Base-by-base conservation (phyloP, 352 stramenopile genomes). In the Globisporangium solare region DNA sequence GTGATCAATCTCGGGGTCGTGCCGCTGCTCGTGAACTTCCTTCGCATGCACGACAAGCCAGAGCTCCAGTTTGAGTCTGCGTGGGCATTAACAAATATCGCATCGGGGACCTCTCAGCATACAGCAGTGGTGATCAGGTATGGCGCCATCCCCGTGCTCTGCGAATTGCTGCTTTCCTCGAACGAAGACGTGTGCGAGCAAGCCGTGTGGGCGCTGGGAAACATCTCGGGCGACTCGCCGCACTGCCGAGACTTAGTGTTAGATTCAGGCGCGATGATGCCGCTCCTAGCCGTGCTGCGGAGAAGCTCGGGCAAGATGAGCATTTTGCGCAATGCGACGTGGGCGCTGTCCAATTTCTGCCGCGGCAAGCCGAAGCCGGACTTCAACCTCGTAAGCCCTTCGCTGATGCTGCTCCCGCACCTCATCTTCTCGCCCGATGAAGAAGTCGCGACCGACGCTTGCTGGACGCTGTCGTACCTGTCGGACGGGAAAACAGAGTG, bases 61-160 rank as follows among this genome's bases (percentile, higher is more conserved):
- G 73, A 92, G 59, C 80, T 98, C 55, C 97, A 99, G 72, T 99
- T 99, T 73, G 97, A 99, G 70, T 96, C 97, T 20, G 97, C 97
- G 6, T 99, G 97, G 97, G 96, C 97, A 32, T 74, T 99, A n/a
- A 99, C 97, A 35, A 99, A 99, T 75, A 99, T 99, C 73, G 97
- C 97, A 14, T 98, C 91, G 22, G 97, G 97, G 47, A 99, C 97
- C 10, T 97, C 91, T 47, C 91, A 98, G 13, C 93, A 99, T 74
- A 99, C 97, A 10, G 89, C 95, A 41, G 89, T 98, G 35, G 97
- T 99, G 24, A 99, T 99, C 69, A 87, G 98, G 51, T 76, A 95
- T 53, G 96, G 96, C 47, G 97, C 97, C 3, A 95, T 99, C 45
- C 96, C 96, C 37, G 97, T 99, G 64, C 99, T 99, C 73, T 96